Evolutionary conservation across 2,329 filamentous ascomycete genomes (phyloP).

Genomic region (Cladosporium colombiae): DNA sequence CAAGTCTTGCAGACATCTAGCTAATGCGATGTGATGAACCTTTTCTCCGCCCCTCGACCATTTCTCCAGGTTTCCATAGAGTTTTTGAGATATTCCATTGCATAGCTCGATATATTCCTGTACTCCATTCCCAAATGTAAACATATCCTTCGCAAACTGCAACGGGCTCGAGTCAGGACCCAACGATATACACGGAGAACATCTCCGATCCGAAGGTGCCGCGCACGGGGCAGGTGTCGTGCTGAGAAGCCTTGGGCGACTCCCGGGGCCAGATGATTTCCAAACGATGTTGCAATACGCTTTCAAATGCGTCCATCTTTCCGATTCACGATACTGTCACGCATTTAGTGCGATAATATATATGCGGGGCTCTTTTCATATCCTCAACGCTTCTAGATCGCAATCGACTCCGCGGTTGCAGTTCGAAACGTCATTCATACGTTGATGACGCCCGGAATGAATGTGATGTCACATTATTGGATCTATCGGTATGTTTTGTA

Average conservation of each 20-base stretch:
- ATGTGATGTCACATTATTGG: background rate
- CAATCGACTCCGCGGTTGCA: background rate
- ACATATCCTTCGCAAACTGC: background rate
- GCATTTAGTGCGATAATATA: background rate
- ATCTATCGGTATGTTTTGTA: background rate
- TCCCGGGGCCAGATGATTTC: background rate
- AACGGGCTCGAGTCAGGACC: background rate
- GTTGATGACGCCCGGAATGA: background rate
- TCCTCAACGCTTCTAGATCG: background rate
- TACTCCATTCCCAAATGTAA: background rate
- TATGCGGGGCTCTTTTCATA: background rate
- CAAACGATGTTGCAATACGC: background rate
- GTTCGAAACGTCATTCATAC: background rate
- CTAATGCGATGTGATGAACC: background rate
- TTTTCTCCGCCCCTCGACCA: background rate
- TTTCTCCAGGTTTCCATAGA: background rate
- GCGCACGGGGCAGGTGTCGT: background rate
- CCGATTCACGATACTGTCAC: background rate
- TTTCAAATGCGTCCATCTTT: background rate
- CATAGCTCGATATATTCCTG: background rate
- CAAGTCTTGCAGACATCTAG: background rate
- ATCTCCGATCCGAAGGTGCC: background rate
- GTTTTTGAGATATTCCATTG: background rate
- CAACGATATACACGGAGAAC: background rate
- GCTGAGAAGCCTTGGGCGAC: background rate